Percentiles rank a stretch among this genome's conserved stretches.
These are phyloP conservation scores for Exophiala dermatitidis DNA, from an alignment of 2,329 filamentous ascomycete species.

Conservation along the genomic window DNA sequence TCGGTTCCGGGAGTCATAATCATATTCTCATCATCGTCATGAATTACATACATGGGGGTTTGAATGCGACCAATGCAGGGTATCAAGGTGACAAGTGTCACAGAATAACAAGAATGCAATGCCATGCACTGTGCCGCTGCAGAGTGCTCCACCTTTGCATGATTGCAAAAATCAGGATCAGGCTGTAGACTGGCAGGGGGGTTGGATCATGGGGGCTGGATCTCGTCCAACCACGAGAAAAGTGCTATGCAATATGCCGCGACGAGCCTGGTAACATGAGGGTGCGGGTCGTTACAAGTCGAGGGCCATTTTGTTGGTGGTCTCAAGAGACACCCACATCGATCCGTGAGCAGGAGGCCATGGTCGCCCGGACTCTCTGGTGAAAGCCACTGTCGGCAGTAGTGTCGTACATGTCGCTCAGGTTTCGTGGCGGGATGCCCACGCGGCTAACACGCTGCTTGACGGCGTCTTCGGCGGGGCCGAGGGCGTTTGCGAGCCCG, in stretches of 20 bases:
- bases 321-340: conserved; percentile 21
- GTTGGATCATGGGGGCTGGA: no score
- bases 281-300: no score
- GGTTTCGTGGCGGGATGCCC: conserved; percentile 14
- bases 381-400: conserved; percentile 20
- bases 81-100: conserved; percentile 4
- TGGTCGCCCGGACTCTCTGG: conserved; percentile 17
- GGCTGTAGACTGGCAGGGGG: no score
- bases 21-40: conserved; percentile 19
- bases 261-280: no score
- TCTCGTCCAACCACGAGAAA: no score
- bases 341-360: conserved; percentile 19
- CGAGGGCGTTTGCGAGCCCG: conserved; percentile 15
- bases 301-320: no score
- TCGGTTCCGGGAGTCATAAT: conserved; percentile 11
- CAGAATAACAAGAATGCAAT: background rate
- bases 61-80: conserved; percentile 3
- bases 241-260: no score
- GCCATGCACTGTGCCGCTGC: background rate
- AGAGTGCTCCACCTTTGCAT: background rate
- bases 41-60: conserved; percentile 1
- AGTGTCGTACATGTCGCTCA: conserved; percentile 20
- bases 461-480: conserved; percentile 19
- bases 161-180: no score
- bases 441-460: conserved; percentile 15